Base-by-base conservation (phyloP, 2,329 filamentous ascomycete genomes). In the Colletotrichum caudatum region DNA sequence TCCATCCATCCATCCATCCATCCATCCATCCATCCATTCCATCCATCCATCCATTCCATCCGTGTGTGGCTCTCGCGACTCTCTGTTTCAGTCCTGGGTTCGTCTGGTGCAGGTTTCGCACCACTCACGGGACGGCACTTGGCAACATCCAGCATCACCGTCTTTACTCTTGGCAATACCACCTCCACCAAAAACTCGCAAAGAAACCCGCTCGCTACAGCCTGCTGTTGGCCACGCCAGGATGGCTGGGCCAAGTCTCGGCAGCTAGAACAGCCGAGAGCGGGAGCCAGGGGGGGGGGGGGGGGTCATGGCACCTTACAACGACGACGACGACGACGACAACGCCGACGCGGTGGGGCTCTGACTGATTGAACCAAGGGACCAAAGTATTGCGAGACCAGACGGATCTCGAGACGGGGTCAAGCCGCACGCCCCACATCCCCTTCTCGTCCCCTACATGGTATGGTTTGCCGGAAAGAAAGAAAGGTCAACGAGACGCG, bases 41-140 rank as follows among this genome's bases (percentile, higher is more conserved):
- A 4, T 29, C 29, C 29, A 2, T 46, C 5, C 50, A 29, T 29
- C 29, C 29, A 4, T 29, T 29, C 29, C 29, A 4, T 29, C 29
- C 29, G n/a, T n/a, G 35, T 16, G 23, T 33, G 37, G 50, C 48
- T 23, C 18, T 57, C 16, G 39, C 20, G 35, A 29, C 44, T 46
- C 35, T 53, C 20, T 64, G 69, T 72, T 72, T 69, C 69, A 72
- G 57, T 56, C 60, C 60, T 50, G 66, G 66, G 69, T 69, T 72
- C 69, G 26, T 69, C 65, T 69, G 65, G 69, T 64, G 48, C 61
- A 46, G 23, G 69, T 69, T 69, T 69, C 65, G 69, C 53, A 63
- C 58, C 46, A 16, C 53, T 46, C 46, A 16, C 53, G 33, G 29
- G 50, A 37, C 65, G 65, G 65, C 54, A 53, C 65, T 71, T 69